Conservation (phyloP, 768 basidiomycete species). For the Auriscalpium microsporum region DNA sequence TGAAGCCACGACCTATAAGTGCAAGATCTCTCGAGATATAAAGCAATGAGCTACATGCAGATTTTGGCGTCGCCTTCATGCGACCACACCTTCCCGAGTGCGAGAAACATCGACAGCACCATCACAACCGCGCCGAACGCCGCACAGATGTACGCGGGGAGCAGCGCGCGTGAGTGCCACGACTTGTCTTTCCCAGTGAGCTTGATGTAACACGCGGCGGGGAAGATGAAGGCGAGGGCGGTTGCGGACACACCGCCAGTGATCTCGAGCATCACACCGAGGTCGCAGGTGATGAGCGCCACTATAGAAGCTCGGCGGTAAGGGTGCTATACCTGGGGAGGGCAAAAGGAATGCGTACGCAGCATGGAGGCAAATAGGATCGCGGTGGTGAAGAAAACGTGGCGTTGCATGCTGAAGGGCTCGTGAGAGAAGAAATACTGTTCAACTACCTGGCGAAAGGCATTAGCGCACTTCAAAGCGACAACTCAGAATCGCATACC, state of each 20-base stretch:
- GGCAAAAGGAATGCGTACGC: conserved; percentile 37
- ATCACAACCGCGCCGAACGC: conserved; percentile 72
- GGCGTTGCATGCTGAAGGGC: conserved; percentile 71
- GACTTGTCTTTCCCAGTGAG: conserved; percentile 47
- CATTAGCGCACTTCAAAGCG: not conserved
- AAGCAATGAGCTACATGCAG: conserved; percentile 39
- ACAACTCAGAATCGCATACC: conserved; percentile 29
- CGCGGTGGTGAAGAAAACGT: conserved; percentile 83
- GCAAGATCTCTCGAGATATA: no score
- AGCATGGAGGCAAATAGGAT: conserved; percentile 78
- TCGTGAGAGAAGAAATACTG: conserved; percentile 93
- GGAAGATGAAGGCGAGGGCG: conserved; percentile 87
- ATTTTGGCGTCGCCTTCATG: conserved; percentile 63
- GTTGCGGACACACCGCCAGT: conserved; percentile 95
- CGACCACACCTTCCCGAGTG: conserved; percentile 73
- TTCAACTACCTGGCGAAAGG: conserved; percentile 66
- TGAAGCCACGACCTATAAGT: no score
- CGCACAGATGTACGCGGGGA: conserved; percentile 68
- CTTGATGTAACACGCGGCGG: conserved; percentile 79
- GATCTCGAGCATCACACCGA: conserved; percentile 97
- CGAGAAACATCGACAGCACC: conserved; percentile 67
- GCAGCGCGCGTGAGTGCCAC: conserved; percentile 57
- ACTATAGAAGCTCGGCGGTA: conserved; percentile 37
- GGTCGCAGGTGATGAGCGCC: conserved; percentile 86
- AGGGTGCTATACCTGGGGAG: not conserved